These are phyloP conservation scores for Juglanconis oblonga DNA, from an alignment of 2,329 filamentous ascomycete genomes.

Conservation along the genomic window DNA sequence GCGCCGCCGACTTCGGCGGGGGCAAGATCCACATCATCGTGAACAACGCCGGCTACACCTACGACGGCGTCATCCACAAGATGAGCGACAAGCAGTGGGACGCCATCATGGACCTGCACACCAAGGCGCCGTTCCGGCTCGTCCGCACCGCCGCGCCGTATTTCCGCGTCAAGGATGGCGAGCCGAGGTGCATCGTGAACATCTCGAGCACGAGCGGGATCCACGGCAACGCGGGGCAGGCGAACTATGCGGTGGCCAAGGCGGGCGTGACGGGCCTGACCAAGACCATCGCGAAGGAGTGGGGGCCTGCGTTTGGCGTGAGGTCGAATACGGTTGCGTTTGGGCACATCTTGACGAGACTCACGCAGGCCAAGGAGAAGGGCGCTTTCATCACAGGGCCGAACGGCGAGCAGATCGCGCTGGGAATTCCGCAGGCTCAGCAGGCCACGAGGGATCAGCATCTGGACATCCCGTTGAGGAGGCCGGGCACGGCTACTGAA, in stretches of 20 bases:
- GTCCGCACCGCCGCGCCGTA: constrained; percentile 77
- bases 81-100: constrained; percentile 92
- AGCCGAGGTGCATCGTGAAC: constrained; percentile 76
- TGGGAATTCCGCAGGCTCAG: constrained; percentile 70
- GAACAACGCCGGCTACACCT: constrained; percentile 90
- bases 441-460: constrained; percentile 42
- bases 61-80: constrained; percentile 92
- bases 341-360: constrained; percentile 73
- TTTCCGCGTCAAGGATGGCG: constrained; percentile 83
- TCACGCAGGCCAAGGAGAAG: constrained; percentile 82
- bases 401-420: constrained; percentile 69
- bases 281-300: constrained; percentile 89
- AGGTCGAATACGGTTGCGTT: constrained; percentile 82
- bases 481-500: constrained; percentile 75
- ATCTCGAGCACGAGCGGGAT: constrained; percentile 79
- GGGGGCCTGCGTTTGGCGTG: constrained; percentile 81
- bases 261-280: constrained; percentile 79
- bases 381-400: constrained; percentile 76
- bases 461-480: constrained; percentile 73
- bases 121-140: constrained; percentile 81
- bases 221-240: constrained; percentile 86
- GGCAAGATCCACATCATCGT: constrained; percentile 91
- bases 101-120: constrained; percentile 79
- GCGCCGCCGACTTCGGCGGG: constrained; percentile 73
- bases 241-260: constrained; percentile 85